Conservation (phyloP, 2,329 filamentous ascomycete species). For the Fusarium chuoi region DNA sequence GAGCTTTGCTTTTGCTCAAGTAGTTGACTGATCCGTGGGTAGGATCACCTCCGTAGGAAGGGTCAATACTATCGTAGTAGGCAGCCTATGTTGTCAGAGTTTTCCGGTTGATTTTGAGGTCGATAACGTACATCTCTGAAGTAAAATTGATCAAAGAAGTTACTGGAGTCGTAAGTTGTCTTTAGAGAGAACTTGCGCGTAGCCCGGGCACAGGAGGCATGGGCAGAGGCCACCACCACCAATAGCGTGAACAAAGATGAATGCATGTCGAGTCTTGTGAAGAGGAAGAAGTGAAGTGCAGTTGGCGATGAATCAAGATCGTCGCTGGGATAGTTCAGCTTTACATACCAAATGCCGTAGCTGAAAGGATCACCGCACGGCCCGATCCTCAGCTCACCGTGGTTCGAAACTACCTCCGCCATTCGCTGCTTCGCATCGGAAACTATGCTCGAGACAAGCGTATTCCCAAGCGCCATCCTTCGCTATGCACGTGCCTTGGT, state of each 20-base stretch:
- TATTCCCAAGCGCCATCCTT: not conserved
- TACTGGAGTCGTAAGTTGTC: constrained; percentile 38
- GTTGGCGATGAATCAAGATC: not conserved
- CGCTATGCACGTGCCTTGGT: not conserved
- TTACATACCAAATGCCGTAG: not conserved
- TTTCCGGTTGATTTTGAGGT: accelerated
- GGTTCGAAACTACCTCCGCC: not conserved
- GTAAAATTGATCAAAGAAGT: constrained; percentile 58
- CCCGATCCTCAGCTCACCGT: not conserved
- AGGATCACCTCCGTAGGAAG: constrained; percentile 58
- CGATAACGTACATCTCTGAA: constrained; percentile 42
- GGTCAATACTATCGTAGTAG: constrained; percentile 29
- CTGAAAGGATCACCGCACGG: not conserved
- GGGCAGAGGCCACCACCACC: not conserved
- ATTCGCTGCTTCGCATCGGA: constrained; percentile 1
- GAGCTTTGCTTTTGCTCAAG: constrained; percentile 46
- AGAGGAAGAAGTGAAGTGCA: not conserved
- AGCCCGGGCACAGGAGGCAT: not conserved
- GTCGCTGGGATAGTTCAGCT: not conserved
- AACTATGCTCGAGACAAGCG: not conserved
- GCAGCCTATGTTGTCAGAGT: constrained; percentile 1
- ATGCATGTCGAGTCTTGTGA: not conserved
- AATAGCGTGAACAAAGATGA: not conserved
- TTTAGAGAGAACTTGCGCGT: constrained; percentile 13
- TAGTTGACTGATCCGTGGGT: constrained; percentile 75